Base-by-base conservation (phyloP, 352 stramenopile species). In the Globisporangium megalacanthum region DNA sequence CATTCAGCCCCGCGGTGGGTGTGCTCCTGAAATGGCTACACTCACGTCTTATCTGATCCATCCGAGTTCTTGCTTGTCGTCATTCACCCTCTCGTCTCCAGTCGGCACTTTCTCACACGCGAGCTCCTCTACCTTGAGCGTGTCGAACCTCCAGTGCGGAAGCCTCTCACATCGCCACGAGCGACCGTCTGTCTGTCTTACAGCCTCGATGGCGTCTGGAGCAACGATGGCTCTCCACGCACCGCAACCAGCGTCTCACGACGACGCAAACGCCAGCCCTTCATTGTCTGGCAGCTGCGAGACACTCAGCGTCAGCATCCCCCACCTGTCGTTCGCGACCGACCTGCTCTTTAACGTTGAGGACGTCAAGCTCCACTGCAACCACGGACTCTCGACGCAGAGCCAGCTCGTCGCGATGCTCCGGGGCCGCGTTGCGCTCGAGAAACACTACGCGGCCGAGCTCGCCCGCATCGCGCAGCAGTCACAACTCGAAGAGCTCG, bases 301-400 rank as follows among this genome's bases (percentile, higher is more conserved):
- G n/a, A 8, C 19, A n/a, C 44, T n/a, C 9, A n/a, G 25, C 37
- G 51, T 59, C 52, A 58, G 42, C 25, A 61, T 58, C 54, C 52
- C 65, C 4, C 68, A 81, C 49, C 53, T 80, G 39, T 84, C 72
- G 17, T 94, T 92, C 44, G 78, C 83, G 36, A 88, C 79, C 1
- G 79, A 91, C 52, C 66, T 94, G 25, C 73, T 94, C 50, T 94
- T 92, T 57, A 85, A 86, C 49, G 49, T 92, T 20, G 79, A 92
- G 17, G 77, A 85, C 1, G 83, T 94, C 4, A 72, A 70, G 31
- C 62, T 60, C 8, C 60, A 72, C 29, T 88, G 78, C 52, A 68
- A 45, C 3, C 42, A 61, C 9, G 75, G 78, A 6, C 66, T 92
- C n/a, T 35, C 70, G 20, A 75, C 77, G 7, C 83, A 92, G 44